Percentiles rank a stretch among this genome's conserved stretches.
Evolutionary conservation across 345 rosid species (phyloP).

Genomic region (Acer negundo): DNA sequence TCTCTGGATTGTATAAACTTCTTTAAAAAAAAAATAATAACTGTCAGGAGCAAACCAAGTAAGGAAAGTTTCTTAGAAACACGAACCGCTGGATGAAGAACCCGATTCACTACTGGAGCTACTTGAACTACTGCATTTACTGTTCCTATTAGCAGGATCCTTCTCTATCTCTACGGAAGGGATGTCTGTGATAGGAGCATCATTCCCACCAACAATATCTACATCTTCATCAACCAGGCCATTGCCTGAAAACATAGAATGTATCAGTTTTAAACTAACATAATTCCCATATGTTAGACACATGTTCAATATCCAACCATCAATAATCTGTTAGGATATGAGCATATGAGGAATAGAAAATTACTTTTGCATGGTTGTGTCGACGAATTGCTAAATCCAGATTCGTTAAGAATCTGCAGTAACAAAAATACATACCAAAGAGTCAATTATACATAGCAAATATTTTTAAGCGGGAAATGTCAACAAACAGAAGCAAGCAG

Average conservation of each 20-base stretch:
- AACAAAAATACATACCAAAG: constrained; percentile 21
- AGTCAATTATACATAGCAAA: constrained; percentile 23
- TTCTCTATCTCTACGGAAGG: constrained; percentile 63
- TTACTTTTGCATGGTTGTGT: constrained; percentile 69
- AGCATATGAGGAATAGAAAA: constrained; percentile 12
- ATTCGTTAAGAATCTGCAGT: constrained; percentile 59
- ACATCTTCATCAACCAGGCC: constrained; percentile 66
- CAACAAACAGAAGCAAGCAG: neutral
- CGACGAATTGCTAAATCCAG: constrained; percentile 69
- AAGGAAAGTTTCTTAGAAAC: constrained; percentile 32
- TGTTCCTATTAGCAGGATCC: constrained; percentile 53
- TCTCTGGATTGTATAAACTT: neutral
- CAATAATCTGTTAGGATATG: constrained; percentile 9
- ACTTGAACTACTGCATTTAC: constrained; percentile 63
- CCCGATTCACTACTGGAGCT: constrained; percentile 77
- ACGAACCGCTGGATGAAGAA: constrained; percentile 80
- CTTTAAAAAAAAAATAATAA: neutral
- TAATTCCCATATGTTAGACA: neutral
- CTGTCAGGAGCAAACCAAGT: neutral
- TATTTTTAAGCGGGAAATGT: neutral
- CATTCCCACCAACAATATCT: constrained; percentile 83
- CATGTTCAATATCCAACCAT: neutral
- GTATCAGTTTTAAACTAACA: constrained; percentile 24
- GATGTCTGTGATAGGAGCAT: constrained; percentile 51
- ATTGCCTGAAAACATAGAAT: constrained; percentile 47